Percentiles rank a stretch among this genome's conserved stretches.
Conservation (phyloP, 306 rosid species). For the Sesbania bispinosa region DNA sequence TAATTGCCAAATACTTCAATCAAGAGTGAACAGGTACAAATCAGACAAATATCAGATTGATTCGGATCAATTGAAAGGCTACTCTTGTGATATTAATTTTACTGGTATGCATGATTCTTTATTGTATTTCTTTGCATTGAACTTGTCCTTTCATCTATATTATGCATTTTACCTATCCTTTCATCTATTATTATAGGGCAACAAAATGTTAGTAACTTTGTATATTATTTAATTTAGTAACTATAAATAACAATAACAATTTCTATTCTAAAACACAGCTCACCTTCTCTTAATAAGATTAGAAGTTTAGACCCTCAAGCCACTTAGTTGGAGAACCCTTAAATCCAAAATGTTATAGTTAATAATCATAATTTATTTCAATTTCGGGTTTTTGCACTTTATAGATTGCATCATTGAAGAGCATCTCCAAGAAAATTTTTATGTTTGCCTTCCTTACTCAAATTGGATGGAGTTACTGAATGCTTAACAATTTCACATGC, state of each 20-base stretch:
- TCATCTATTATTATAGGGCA: not conserved
- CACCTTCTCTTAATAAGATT: not conserved
- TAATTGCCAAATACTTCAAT: constrained; percentile 93
- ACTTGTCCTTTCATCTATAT: not conserved
- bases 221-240: no score
- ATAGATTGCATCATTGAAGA: constrained; percentile 18
- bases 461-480: not conserved
- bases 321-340: not conserved
- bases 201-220: not conserved
- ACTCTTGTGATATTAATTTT: constrained; percentile 56
- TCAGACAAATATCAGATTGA: constrained; percentile 72
- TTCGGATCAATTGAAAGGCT: constrained; percentile 43
- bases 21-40: constrained; percentile 84
- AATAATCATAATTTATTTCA: not conserved
- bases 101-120: constrained; percentile 44
- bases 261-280: no score
- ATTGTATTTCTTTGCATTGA: not conserved
- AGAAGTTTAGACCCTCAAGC: not conserved
- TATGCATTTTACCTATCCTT: constrained; percentile 11
- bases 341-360: not conserved
- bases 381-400: not conserved
- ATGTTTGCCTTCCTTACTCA: not conserved
- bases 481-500: not conserved
- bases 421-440: not conserved
- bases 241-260: no score